These are phyloP conservation scores for Macrolepiota dolichaula DNA, from an alignment of 768 basidiomycete genomes.

Conservation along the genomic window DNA sequence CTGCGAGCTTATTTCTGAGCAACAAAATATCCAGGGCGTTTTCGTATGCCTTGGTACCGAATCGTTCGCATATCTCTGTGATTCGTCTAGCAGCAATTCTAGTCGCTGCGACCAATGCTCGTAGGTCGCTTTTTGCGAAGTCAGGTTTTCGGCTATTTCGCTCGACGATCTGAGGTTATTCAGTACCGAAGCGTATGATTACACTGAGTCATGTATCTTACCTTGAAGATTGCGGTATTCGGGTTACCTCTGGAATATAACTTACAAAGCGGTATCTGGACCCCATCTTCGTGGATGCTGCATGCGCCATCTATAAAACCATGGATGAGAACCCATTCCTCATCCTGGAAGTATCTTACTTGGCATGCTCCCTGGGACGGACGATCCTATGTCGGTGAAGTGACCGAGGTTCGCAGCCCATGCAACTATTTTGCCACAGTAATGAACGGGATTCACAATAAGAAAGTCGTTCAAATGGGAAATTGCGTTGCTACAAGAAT, in stretches of 20 bases:
- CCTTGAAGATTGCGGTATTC: conserved; percentile 24
- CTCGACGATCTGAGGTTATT: conserved; percentile 11
- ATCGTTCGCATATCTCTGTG: conserved; percentile 23
- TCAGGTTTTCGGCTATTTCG: conserved; percentile 25
- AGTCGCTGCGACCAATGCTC: conserved; percentile 25
- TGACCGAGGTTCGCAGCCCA: conserved; percentile 28
- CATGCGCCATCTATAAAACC: conserved; percentile 13
- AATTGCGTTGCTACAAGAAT: conserved; percentile 23
- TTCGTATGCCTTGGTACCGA: conserved; percentile 22
- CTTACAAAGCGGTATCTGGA: conserved; percentile 26
- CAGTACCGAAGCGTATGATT: neutral
- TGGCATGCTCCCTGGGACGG: conserved; percentile 21
- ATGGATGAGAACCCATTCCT: neutral
- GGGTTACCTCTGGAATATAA: conserved; percentile 21
- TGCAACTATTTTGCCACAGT: conserved; percentile 23
- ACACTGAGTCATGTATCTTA: neutral
- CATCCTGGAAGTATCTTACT: conserved; percentile 1
- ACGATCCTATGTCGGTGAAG: conserved; percentile 24
- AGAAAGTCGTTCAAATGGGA: conserved; percentile 29
- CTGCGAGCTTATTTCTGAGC: conserved; percentile 23
- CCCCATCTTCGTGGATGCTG: conserved; percentile 25
- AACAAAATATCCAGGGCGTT: conserved; percentile 22
- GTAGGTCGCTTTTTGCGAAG: conserved; percentile 25
- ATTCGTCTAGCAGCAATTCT: conserved; percentile 22
- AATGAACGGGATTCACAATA: conserved; percentile 24